phyloP scores from a whole-genome alignment of 2,329 filamentous ascomycete species.

The Pseudophaeomoniella oleicola region DNA sequence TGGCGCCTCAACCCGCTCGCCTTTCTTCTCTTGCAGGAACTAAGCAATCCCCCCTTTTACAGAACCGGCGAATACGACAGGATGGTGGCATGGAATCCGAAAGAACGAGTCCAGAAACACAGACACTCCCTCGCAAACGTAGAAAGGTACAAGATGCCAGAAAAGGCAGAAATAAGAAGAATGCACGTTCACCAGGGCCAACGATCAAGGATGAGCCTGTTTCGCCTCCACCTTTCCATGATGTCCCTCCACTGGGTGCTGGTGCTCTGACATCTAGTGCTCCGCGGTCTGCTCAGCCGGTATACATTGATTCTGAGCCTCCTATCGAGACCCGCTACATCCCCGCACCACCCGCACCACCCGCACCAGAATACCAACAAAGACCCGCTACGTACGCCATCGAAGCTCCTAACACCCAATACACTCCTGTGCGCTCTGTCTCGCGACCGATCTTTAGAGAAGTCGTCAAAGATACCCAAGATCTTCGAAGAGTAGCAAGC shows the following conservation, averaged over 20 bases:
- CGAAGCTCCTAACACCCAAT: constrained; percentile 7
- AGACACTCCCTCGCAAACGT: constrained; percentile 35
- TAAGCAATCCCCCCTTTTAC: constrained; percentile 38
- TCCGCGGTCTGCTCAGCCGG: constrained; percentile 23
- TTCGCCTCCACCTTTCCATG: constrained; percentile 43
- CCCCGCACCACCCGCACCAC: constrained; percentile 5
- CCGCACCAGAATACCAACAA: constrained; percentile 11
- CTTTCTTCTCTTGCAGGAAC: constrained; percentile 42
- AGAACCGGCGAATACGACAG: constrained; percentile 26
- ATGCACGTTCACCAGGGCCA: constrained; percentile 26
- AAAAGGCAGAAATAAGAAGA: constrained; percentile 18
- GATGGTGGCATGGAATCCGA: constrained; percentile 14
- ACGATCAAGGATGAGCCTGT: constrained; percentile 50
- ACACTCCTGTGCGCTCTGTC: constrained; percentile 19
- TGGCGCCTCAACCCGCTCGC: constrained; percentile 63
- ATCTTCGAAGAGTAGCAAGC: constrained; percentile 32
- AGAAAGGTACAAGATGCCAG: constrained; percentile 29
- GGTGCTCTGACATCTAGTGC: constrained; percentile 18
- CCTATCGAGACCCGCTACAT: constrained; percentile 14
- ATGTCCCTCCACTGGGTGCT: constrained; percentile 24
- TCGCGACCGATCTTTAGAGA: constrained; percentile 22
- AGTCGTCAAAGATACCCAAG: constrained; percentile 22
- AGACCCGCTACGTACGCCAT: constrained; percentile 9
- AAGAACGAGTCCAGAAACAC: constrained; percentile 29
- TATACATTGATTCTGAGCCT: constrained; percentile 33